Evolutionary conservation across 2,329 filamentous ascomycete species (phyloP), one percentile per base, ranked within the genome.

Genomic region (Emmonsiellopsis sp.): DNA sequence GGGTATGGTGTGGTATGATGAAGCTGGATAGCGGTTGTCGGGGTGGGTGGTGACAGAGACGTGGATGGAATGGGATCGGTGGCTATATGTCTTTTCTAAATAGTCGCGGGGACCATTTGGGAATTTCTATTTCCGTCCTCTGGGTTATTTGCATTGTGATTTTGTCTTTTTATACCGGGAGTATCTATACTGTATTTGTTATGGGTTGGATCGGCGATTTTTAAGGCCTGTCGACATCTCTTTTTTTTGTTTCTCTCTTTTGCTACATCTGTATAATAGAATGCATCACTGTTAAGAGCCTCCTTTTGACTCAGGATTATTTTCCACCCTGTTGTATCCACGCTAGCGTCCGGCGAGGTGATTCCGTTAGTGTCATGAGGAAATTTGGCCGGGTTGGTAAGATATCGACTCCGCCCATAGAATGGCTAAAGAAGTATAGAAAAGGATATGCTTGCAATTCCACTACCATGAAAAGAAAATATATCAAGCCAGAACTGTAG

Each of bases 1-100:
- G 30, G 43, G 9, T n/a, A 50, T 49, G 30, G 15, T 56, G 58
- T 32, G 51, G 50, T 32, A 30, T 7, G 26, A 45, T 45, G 20
- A 32, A n/a, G n/a, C n/a, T n/a, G n/a, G n/a, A n/a, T n/a, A n/a
- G n/a, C 9, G 35, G 35, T 10, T 38, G 35, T n/a, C 13, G 3
- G 9, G 35, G 35, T 38, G 20, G 20, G 20, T 26, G 20, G 20
- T 26, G 20, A 3, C 5, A 26, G 20, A 26, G 20, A n/a, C n/a
- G 20, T 26, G 20, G 20, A 26, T 26, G 20, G 20, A 26, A 26
- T 26, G 20, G 20, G 20, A 5, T 26, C 20, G 20, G 20, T 26
- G 20, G 20, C 20, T 26, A 26, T 26, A 26, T 26, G 20, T 26
- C 20, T 26, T 26, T 26, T 26, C 20, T 26, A 26, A 3, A 26